Evolutionary conservation across 73 alveolate species (phyloP), one percentile per base, ranked within the genome.

Genomic region (Durusdinium trenchii): DNA sequence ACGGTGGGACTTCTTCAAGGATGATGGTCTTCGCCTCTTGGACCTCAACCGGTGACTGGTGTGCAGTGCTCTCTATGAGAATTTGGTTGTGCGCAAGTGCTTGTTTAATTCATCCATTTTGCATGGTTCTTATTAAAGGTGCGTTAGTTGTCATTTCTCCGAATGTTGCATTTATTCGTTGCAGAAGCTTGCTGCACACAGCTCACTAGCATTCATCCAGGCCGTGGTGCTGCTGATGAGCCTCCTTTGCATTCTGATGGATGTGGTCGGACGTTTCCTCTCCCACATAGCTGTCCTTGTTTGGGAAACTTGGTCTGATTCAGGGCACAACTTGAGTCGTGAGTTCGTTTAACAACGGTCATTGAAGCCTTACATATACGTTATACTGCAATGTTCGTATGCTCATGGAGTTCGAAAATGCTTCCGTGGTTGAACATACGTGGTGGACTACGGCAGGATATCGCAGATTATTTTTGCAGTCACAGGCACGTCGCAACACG

Each of bases 241-340:
- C 61, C 82, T 86, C 78, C 45, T 54, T 43, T 86, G 95, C 45
- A 40, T 54, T 35, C 57, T 86, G 79, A 54, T 86, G 28, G 95
- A 86, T 26, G 95, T 52, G 61, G 60, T 86, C 30, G 95, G 95
- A 32, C 82, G 95, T 23, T 86, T 86, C 82, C 82, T 86, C 35
- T 52, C 95, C 62, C 95, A 86, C 45, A 82, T 54, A 43, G 73
- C 73, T 20, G 73, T 30, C 46, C 40, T 86, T 23, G 57, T 86
- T 35, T 32, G 38, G 82, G 95, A 35, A 7, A 32, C 60, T 7
- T 10, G 78, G 51, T 23, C 38, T 5, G 85, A 9, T n/a, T n/a
- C n/a, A n/a, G n/a, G n/a, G n/a, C n/a, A n/a, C n/a, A n/a, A n/a
- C n/a, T n/a, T n/a, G n/a, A n/a, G n/a, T n/a, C n/a, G n/a, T n/a